Percentiles rank a stretch among this genome's conserved stretches.
phyloP scores from a whole-genome alignment of 2,329 filamentous ascomycete genomes.

The Diaporthe caulivora region DNA sequence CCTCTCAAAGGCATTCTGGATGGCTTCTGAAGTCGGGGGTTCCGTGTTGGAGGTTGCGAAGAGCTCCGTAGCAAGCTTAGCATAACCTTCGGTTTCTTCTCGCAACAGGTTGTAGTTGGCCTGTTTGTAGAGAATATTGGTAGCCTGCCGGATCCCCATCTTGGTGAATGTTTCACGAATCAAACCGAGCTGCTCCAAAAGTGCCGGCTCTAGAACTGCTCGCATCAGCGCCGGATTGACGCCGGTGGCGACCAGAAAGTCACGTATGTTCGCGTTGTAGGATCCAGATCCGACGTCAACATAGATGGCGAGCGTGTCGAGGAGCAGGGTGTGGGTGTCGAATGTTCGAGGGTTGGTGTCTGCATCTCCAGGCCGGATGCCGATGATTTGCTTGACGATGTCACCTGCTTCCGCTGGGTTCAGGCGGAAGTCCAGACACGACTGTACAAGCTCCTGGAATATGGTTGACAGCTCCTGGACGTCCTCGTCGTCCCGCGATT shows the following conservation, averaged over 20 bases:
- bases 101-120: slow-evolving; percentile 96
- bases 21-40: slow-evolving; percentile 79
- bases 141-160: slow-evolving; percentile 89
- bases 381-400: slow-evolving; percentile 80
- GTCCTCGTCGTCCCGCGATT: slow-evolving; percentile 77
- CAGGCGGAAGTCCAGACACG: slow-evolving; percentile 78
- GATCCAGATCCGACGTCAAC: slow-evolving; percentile 75
- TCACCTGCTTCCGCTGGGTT: slow-evolving; percentile 76
- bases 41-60: slow-evolving; percentile 87
- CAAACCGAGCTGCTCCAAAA: slow-evolving; percentile 82
- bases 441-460: slow-evolving; percentile 87
- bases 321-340: slow-evolving; percentile 78
- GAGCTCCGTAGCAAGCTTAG: slow-evolving; percentile 94
- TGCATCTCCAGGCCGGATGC: slow-evolving; percentile 64
- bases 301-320: slow-evolving; percentile 85
- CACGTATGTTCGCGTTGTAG: slow-evolving; percentile 66
- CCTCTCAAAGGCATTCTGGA: slow-evolving; percentile 88
- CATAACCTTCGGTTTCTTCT: slow-evolving; percentile 96
- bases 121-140: slow-evolving; percentile 93
- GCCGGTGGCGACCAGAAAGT: slow-evolving; percentile 78
- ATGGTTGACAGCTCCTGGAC: slow-evolving; percentile 76
- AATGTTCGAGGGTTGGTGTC: slow-evolving; percentile 65
- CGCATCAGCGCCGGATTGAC: slow-evolving; percentile 82
- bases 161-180: slow-evolving; percentile 88
- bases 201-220: slow-evolving; percentile 81